phyloP scores from a whole-genome alignment of 176 grass and related monocot species.

The Bonia amplexicaulis region DNA sequence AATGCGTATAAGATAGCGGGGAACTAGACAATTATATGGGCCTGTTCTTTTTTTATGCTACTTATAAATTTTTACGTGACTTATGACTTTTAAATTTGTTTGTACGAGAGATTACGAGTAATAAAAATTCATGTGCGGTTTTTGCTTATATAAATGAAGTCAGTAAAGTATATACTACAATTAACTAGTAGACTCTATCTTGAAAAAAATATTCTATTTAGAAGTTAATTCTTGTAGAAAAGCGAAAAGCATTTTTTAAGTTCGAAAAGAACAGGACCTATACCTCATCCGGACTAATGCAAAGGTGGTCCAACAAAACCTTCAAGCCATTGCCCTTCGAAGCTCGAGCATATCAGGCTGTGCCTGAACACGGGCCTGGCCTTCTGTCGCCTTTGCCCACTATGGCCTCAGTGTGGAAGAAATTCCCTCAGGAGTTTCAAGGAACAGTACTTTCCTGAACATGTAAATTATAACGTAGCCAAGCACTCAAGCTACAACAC shows the following conservation, averaged over 20 bases:
- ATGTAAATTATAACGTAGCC: constrained; percentile 11
- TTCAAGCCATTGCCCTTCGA: constrained; percentile 83
- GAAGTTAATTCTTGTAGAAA: too few relatives aligned
- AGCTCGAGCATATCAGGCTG: constrained; percentile 90
- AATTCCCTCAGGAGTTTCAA: constrained; percentile 70
- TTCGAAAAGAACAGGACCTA: too few relatives aligned
- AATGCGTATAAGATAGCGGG: neutral
- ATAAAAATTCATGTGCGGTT: too few relatives aligned
- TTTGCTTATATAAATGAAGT: too few relatives aligned
- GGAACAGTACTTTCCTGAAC: constrained; percentile 86
- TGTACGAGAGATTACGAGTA: too few relatives aligned
- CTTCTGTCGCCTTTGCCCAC: constrained; percentile 66
- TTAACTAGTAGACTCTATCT: too few relatives aligned
- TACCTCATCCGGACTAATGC: constrained; percentile 75
- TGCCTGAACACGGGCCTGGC: constrained; percentile 67
- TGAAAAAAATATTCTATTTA: too few relatives aligned
- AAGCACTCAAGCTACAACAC: constrained; percentile 26
- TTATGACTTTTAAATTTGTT: too few relatives aligned
- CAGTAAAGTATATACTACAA: too few relatives aligned
- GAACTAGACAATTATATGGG: constrained; percentile 16
- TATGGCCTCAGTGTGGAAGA: constrained; percentile 66
- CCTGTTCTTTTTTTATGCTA: too few relatives aligned
- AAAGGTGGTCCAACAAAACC: constrained; percentile 76
- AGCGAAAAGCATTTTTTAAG: too few relatives aligned
- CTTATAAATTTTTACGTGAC: too few relatives aligned